Conservation (phyloP, 495 filamentous ascomycete genomes). For the Aspergillus avenaceus region DNA sequence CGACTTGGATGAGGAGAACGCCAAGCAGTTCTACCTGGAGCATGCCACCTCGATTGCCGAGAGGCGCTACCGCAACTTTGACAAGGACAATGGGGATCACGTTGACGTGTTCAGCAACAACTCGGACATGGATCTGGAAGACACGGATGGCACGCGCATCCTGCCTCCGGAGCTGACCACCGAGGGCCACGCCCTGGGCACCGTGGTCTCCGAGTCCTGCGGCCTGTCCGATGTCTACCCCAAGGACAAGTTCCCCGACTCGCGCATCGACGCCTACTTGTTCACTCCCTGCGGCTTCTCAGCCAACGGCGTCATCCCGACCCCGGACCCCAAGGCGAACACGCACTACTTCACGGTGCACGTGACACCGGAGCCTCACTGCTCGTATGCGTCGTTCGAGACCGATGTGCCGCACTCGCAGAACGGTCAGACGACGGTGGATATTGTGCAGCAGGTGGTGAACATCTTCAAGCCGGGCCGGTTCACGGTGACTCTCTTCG, state of each 20-base stretch:
- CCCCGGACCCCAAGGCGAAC: constrained; percentile 56
- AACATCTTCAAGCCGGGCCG: constrained; percentile 92
- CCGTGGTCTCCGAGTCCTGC: constrained; percentile 85
- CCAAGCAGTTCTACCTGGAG: constrained; percentile 94
- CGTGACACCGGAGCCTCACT: constrained; percentile 95
- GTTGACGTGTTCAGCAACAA: constrained; percentile 79
- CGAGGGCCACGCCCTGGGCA: constrained; percentile 91
- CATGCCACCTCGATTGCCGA: constrained; percentile 88
- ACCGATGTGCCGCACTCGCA: constrained; percentile 94
- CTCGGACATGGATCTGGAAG: constrained; percentile 60
- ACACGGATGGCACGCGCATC: constrained; percentile 50
- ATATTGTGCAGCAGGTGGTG: constrained; percentile 90
- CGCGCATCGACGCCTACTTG: constrained; percentile 91
- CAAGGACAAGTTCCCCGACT: constrained; percentile 80
- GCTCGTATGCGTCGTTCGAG: constrained; percentile 98
- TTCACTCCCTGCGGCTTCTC: constrained; percentile 98
- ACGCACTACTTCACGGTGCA: constrained; percentile 99
- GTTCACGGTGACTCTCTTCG: constrained; percentile 96
- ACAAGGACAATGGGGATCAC: constrained; percentile 49
- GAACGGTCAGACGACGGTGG: constrained; percentile 80
- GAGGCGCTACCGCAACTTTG: constrained; percentile 57
- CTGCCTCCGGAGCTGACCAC: constrained; percentile 75
- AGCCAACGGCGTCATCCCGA: constrained; percentile 93
- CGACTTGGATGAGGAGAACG: constrained; percentile 86
- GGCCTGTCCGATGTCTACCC: constrained; percentile 90